A percentile compares a stretch with the other conserved stretches of the same genome.
These are phyloP conservation scores for Rhodotorula glutinis DNA, from an alignment of 1,284 basidiomycete species.

Conservation along the genomic window DNA sequence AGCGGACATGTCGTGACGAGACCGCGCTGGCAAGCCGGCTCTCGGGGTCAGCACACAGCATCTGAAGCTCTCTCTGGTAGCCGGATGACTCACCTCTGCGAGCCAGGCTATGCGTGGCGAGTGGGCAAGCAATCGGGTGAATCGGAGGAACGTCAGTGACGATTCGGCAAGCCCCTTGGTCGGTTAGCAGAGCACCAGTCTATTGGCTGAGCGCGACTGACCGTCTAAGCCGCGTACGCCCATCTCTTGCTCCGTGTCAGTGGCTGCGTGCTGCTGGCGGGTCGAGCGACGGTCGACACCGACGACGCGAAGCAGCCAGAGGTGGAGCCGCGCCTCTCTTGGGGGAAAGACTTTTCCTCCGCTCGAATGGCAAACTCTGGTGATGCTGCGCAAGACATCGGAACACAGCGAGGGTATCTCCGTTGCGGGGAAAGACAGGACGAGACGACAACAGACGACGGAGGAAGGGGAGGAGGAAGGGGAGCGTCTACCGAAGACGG, in stretches of 20 bases:
- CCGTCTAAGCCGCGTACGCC: slow-evolving; percentile 29
- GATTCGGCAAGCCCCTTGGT: no score
- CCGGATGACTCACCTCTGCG: slow-evolving; percentile 32
- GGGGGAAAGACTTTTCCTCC: no score
- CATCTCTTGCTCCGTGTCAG: slow-evolving; percentile 7
- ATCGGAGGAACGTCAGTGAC: neutral
- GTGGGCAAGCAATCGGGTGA: neutral
- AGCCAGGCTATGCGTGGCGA: slow-evolving; percentile 33
- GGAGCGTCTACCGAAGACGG: neutral
- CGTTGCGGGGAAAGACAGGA: neutral
- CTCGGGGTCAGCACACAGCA: neutral
- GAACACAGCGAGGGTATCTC: neutral
- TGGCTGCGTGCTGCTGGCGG: neutral
- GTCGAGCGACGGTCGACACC: neutral
- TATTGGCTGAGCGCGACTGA: neutral
- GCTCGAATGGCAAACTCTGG: no score
- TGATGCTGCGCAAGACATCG: no score
- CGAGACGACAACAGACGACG: neutral
- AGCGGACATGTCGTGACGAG: slow-evolving; percentile 79
- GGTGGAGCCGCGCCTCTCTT: neutral
- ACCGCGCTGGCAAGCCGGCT: slow-evolving; percentile 59
- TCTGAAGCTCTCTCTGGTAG: no score
- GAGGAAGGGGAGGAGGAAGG: no score
- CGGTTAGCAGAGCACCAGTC: no score
- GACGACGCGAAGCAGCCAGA: neutral